Base-by-base conservation (phyloP, 176 grass and related monocot species). In the Paspalum notatum region DNA sequence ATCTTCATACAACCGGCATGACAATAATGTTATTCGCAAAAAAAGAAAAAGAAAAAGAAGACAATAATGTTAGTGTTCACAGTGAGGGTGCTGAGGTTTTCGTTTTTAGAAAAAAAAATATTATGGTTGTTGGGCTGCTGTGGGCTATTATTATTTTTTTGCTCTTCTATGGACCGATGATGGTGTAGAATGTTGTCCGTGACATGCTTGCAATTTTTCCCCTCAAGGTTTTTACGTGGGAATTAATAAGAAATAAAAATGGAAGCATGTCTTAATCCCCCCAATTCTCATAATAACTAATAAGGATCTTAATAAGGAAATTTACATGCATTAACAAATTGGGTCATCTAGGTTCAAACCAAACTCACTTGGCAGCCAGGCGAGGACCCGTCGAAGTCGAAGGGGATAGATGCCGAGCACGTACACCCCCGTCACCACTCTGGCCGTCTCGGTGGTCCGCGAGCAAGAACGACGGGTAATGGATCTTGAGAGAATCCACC, bases 381-480 rank as follows among this genome's bases (percentile, higher is more conserved):
- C n/a, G n/a, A n/a, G 85, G 78, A 77, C 42, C 79, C 51, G 32
- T 32, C 32, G 32, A 32, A 32, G 32, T 91, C 83, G 71, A 98
- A 91, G 45, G 88, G 60, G 57, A 98, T 32, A 32, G 32, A 32
- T 70, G 72, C 87, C 91, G 3, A 98, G 89, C 54, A 94, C 83
- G 38, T n/a, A n/a, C n/a, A n/a, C n/a, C n/a, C 74, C 57, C 0
- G 90, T 87, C 5, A 98, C 90, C 32, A 18, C 87, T 86, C 71
- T 91, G 37, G 95, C 92, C 39, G 92, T 98, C 40, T 94, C 83
- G 2, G 68, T 85, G 40, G 95, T 98, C 79, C 92, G 88, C 0
- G 91, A 32, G 32, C 32, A 3, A 59, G 71, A 98, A 98, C 15
- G 95, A 92, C 11, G 95, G 94, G 50, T 94, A 94, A 12, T 62